Conservation (phyloP, 352 stramenopile species). For the Phytophthora macrochlamydospora region DNA sequence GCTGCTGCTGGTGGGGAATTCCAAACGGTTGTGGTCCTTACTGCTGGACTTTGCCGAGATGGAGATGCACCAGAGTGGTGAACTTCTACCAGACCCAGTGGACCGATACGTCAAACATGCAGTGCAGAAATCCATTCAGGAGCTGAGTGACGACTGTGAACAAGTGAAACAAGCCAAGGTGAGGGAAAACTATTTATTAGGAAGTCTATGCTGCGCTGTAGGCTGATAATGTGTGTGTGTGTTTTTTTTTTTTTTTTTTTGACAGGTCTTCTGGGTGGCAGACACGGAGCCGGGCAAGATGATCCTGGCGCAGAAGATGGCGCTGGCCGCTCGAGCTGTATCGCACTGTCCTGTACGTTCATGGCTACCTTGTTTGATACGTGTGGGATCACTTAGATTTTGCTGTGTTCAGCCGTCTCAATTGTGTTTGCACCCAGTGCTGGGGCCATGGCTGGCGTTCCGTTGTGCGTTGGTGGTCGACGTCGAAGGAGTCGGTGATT, state of each 20-base stretch:
- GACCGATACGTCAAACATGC: constrained; percentile 62
- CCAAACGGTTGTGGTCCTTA: constrained; percentile 52
- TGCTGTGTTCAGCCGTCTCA: constrained; percentile 47
- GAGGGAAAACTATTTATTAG: neutral
- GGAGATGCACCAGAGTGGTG: constrained; percentile 34
- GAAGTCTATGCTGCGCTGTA: neutral
- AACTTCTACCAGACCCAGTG: constrained; percentile 52
- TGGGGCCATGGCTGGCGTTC: constrained; percentile 74
- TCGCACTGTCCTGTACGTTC: constrained; percentile 49
- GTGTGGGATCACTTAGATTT: neutral
- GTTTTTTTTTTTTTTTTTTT: neutral
- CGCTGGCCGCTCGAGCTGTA: constrained; percentile 48
- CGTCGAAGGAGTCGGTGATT: constrained; percentile 25
- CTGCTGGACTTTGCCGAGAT: constrained; percentile 49
- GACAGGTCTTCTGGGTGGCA: constrained; percentile 67
- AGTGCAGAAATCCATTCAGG: constrained; percentile 33
- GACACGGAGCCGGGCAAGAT: constrained; percentile 73
- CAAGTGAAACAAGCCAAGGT: constrained; percentile 30
- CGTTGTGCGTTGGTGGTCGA: constrained; percentile 64
- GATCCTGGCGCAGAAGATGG: constrained; percentile 79
- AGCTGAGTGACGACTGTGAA: constrained; percentile 20
- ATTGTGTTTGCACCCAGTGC: constrained; percentile 64
- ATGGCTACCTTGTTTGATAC: neutral
- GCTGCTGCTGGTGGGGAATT: constrained; percentile 77
- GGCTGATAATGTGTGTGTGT: neutral